Conservation (phyloP, 768 basidiomycete genomes). For the Chalciporus piperatus region DNA sequence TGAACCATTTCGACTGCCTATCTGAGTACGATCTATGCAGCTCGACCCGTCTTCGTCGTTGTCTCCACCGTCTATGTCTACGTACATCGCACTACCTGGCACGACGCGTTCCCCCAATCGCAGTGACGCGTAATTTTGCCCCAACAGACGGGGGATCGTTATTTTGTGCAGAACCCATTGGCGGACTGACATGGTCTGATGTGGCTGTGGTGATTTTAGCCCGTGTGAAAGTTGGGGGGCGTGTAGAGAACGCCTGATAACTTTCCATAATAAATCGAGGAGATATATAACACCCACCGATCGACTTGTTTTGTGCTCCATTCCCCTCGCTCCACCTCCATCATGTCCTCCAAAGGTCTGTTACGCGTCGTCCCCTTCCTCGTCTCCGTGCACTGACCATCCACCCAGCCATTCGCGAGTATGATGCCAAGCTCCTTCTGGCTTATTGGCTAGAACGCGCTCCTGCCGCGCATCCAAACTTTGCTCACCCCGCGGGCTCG, state of each 20-base stretch:
- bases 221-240: conserved; percentile 32
- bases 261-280: conserved; percentile 17
- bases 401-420: conserved; percentile 84
- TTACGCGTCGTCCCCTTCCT: neutral
- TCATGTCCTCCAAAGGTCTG: conserved; percentile 35
- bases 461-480: conserved; percentile 69
- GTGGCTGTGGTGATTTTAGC: conserved; percentile 30
- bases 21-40: neutral
- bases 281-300: conserved; percentile 15
- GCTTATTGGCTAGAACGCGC: conserved; percentile 97
- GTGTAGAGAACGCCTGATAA: conserved; percentile 23
- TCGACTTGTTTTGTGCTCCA: neutral
- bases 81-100: no score
- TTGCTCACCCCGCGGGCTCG: conserved; percentile 41
- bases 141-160: no score
- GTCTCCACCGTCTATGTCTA: no score
- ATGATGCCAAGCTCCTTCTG: conserved; percentile 96
- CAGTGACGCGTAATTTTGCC: no score
- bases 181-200: conserved; percentile 4
- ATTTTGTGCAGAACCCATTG: neutral
- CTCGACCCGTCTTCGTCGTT: neutral
- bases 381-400: conserved; percentile 2
- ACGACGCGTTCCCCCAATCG: no score
- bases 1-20: no score
- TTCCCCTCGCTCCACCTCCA: conserved; percentile 12